These are phyloP conservation scores for Cenococcum geophilum DNA, from an alignment of 495 filamentous ascomycete species.

Conservation along the genomic window DNA sequence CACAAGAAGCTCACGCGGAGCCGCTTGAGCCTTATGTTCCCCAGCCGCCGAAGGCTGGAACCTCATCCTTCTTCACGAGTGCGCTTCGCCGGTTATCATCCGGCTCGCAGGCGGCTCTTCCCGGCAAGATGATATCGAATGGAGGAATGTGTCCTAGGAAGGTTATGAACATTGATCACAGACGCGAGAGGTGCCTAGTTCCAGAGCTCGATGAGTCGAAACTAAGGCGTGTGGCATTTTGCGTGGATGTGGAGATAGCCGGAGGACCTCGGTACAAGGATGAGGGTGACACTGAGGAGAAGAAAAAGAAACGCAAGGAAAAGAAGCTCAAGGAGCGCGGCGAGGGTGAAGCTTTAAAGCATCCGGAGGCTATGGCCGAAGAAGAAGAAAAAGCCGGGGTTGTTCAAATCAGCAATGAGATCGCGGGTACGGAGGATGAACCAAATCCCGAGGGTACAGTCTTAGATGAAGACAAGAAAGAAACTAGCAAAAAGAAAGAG, in stretches of 20 bases:
- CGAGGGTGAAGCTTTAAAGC: slow-evolving; percentile 63
- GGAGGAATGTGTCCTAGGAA: slow-evolving; percentile 60
- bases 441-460: slow-evolving; percentile 30
- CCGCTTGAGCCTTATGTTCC: slow-evolving; percentile 56
- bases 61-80: slow-evolving; percentile 70
- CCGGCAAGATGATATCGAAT: slow-evolving; percentile 46
- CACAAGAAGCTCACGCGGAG: slow-evolving; percentile 37
- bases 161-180: slow-evolving; percentile 78
- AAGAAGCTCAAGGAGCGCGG: slow-evolving; percentile 62
- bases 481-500: slow-evolving; percentile 67
- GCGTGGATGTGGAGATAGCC: slow-evolving; percentile 97
- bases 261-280: slow-evolving; percentile 53
- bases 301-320: slow-evolving; percentile 52
- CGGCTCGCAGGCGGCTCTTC: slow-evolving; percentile 34
- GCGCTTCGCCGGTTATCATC: slow-evolving; percentile 79
- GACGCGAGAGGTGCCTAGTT: slow-evolving; percentile 71
- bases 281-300: slow-evolving; percentile 39
- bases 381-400: slow-evolving; percentile 52
- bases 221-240: slow-evolving; percentile 82
- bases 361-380: slow-evolving; percentile 49
- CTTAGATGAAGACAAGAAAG: slow-evolving; percentile 40
- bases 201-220: slow-evolving; percentile 74
- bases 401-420: slow-evolving; percentile 43
- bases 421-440: slow-evolving; percentile 25
- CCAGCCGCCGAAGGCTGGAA: slow-evolving; percentile 55